Percentiles rank a stretch among this genome's conserved stretches.
phyloP scores from a whole-genome alignment of 106 monocot species.

The Acanthochlamys bracteata region DNA sequence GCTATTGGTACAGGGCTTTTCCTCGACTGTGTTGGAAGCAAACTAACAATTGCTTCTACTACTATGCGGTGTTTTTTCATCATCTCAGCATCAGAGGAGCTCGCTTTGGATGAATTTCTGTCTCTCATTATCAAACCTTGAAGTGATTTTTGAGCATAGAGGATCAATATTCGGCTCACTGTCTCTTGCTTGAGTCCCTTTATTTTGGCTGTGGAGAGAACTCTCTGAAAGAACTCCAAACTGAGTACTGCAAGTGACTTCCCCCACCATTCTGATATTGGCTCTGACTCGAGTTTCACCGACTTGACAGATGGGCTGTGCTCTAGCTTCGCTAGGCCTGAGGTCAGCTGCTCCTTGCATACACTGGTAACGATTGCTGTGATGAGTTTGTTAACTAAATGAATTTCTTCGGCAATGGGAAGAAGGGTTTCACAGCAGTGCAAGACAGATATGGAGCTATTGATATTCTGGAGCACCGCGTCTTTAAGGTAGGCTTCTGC shows the following conservation, averaged over 20 bases:
- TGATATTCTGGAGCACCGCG: conserved; percentile 40
- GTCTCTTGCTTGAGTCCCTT: conserved; percentile 81
- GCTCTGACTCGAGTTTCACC: conserved; percentile 14
- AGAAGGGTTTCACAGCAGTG: conserved; percentile 56
- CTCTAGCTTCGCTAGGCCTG: conserved; percentile 66
- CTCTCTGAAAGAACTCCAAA: conserved; percentile 72
- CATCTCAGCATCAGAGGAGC: conserved; percentile 21
- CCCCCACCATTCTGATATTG: conserved; percentile 63
- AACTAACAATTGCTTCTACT: conserved; percentile 52
- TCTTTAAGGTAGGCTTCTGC: conserved; percentile 57
- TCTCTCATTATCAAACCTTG: conserved; percentile 28
- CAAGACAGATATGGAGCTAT: conserved; percentile 54
- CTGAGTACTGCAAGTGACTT: conserved; percentile 32
- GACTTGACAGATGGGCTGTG: conserved; percentile 12
- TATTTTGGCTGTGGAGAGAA: conserved; percentile 56
- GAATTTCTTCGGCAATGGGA: conserved; percentile 61
- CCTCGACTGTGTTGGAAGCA: conserved; percentile 67
- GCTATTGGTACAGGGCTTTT: conserved; percentile 58
- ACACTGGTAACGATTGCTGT: conserved; percentile 40
- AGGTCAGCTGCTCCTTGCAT: conserved; percentile 71
- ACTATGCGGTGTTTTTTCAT: conserved; percentile 35
- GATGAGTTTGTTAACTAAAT: conserved; percentile 40
- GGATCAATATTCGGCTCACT: conserved; percentile 48
- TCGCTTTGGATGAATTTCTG: conserved; percentile 14
- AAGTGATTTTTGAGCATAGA: conserved; percentile 57